Base-by-base conservation (phyloP, 768 basidiomycete genomes). In the Gloeopeniophorella convolvens region DNA sequence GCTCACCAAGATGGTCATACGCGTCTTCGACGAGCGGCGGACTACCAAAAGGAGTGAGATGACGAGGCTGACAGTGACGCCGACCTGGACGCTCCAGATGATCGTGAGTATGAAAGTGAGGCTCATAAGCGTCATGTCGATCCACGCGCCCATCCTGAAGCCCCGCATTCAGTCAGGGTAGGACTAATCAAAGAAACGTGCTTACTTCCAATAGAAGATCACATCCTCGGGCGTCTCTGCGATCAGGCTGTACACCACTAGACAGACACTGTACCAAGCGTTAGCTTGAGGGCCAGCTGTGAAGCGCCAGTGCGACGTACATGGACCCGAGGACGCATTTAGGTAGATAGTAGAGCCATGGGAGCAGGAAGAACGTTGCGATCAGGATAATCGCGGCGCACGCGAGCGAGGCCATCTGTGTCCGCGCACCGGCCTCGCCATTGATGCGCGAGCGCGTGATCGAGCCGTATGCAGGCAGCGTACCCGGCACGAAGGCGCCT, bases 391-490 rank as follows among this genome's bases (percentile, higher is more conserved):
- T 65, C 0, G 60, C 70, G 0, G 87, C 83, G 48, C 86, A 85
- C 30, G 93, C 74, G 16, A 96, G 65, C 2, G 89, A 86, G 20
- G 88, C 82, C 80, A 97, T 84, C 64, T 97, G 95, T 1, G 91
- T 89, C 26, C 87, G 77, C 4, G 80, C 90, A 24, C 95, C 95
- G 11, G 89, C 82, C 51, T 90, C 87, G 4, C 84, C 91, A 59
- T 93, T 96, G 42, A 96, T 85, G n/a, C 87, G 77, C 4, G 89
- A 89, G 55, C 89, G 76, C 1, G 96, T 92, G 57, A 98, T 91
- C 4, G 89, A 90, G 2, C 95, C 96, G 63, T 84, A 96, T 0
- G 91, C 90, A 4, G 94, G 93, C 2, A 98, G 73, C 0, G 89
- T 88, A 1, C 96, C 95, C 3, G 89, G 85, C 46, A 97, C 70